A percentile compares a stretch with the other conserved stretches of the same genome.
These are phyloP conservation scores for Dothideomycetidae sp. DNA, from an alignment of 2,329 filamentous ascomycete species.

Conservation along the genomic window DNA sequence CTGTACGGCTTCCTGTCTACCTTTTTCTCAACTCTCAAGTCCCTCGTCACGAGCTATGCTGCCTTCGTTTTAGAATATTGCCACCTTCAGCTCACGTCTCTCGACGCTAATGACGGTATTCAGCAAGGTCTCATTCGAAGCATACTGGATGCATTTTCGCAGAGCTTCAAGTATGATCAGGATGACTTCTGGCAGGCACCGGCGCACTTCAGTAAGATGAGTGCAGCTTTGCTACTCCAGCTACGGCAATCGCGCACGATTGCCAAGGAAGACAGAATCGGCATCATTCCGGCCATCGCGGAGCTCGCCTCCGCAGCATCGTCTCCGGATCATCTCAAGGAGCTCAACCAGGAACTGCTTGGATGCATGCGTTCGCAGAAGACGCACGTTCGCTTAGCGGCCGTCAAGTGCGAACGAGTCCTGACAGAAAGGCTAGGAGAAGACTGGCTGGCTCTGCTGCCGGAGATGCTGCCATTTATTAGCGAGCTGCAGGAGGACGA, in stretches of 20 bases:
- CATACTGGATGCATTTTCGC: slow-evolving; percentile 56
- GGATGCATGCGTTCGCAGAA: slow-evolving; percentile 62
- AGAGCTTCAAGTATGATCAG: slow-evolving; percentile 76
- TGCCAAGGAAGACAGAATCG: slow-evolving; percentile 23
- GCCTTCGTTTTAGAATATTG: slow-evolving; percentile 69
- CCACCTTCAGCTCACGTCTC: slow-evolving; percentile 43
- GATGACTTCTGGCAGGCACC: slow-evolving; percentile 93
- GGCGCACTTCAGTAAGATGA: slow-evolving; percentile 64
- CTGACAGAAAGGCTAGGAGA: slow-evolving; percentile 56
- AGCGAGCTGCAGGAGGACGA: slow-evolving; percentile 94
- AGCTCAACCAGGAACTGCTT: slow-evolving; percentile 66
- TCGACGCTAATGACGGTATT: slow-evolving; percentile 28
- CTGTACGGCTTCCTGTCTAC: slow-evolving; percentile 66
- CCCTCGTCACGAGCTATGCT: slow-evolving; percentile 85
- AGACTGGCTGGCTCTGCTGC: slow-evolving; percentile 81
- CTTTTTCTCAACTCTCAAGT: slow-evolving; percentile 79
- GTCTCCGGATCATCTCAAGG: slow-evolving; percentile 79
- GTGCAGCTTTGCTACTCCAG: slow-evolving; percentile 54
- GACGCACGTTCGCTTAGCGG: slow-evolving; percentile 60
- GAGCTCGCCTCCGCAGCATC: slow-evolving; percentile 69
- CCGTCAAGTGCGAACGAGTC: slow-evolving; percentile 65
- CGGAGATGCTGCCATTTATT: slow-evolving; percentile 93
- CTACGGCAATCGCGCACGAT: slow-evolving; percentile 17
- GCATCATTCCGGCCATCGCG: slow-evolving; percentile 60
- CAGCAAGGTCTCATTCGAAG: slow-evolving; percentile 52